Conservation (phyloP, 225 moss, liverwort and hornwort species). For the Rhytidiadelphus loreus region DNA sequence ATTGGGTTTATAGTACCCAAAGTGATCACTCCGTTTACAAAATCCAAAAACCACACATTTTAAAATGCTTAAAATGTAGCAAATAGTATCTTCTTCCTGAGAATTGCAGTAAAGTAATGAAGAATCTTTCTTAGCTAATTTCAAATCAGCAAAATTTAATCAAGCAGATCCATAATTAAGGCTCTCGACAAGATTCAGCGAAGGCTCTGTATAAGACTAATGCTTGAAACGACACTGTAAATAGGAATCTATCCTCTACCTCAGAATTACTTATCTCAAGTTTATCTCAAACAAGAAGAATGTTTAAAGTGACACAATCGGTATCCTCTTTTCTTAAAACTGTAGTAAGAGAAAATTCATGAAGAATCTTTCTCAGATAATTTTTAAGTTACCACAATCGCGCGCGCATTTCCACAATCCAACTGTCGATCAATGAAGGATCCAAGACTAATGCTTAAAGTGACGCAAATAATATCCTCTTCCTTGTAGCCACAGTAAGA, state of each 20-base stretch:
- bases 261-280: background rate
- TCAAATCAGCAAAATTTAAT: background rate
- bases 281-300: background rate
- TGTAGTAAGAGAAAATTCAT: background rate
- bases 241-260: background rate
- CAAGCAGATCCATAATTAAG: background rate
- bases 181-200: background rate
- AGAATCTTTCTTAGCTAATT: background rate
- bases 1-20: background rate
- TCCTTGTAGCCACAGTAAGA: background rate
- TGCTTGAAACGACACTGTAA: background rate
- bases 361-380: background rate
- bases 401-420: background rate
- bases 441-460: background rate
- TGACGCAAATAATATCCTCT: background rate
- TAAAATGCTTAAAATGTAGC: background rate
- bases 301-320: background rate
- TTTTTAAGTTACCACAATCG: background rate
- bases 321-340: background rate
- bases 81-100: background rate
- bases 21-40: background rate
- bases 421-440: background rate
- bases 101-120: background rate
- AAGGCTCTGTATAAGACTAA: background rate
- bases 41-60: background rate